Evolutionary conservation across 495 filamentous ascomycete species (phyloP).

Genomic region (Aspergillus haitiensis): DNA sequence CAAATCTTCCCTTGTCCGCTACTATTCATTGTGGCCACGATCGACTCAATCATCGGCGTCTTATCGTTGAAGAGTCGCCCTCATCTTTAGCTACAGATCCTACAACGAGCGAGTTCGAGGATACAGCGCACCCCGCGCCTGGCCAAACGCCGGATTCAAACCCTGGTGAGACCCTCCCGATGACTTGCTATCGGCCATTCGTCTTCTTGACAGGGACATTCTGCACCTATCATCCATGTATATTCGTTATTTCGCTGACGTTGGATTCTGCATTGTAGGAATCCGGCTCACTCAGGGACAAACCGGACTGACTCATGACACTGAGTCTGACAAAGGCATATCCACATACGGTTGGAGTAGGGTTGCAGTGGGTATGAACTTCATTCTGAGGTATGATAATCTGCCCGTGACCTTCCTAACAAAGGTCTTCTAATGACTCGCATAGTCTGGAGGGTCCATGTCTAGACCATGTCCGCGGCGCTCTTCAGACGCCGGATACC

Average conservation of each 20-base stretch:
- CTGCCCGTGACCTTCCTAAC: not conserved
- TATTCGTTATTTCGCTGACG: too few species aligned
- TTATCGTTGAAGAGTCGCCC: not conserved
- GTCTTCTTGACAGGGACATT: too few species aligned
- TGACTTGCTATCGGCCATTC: too few species aligned
- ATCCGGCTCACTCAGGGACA: too few species aligned
- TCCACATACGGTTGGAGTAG: not conserved
- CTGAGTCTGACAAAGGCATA: not conserved
- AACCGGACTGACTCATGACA: not conserved
- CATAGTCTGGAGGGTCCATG: constrained; percentile 9
- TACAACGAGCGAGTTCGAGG: not conserved
- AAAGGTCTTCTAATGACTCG: not conserved
- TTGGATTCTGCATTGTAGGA: too few species aligned
- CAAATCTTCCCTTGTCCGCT: not conserved
- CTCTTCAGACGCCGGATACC: not conserved
- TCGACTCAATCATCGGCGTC: not conserved
- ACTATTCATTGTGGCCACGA: not conserved
- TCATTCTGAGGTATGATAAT: constrained; percentile 5
- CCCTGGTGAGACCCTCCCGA: too few species aligned
- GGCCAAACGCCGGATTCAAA: too few species aligned
- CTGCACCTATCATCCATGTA: too few species aligned
- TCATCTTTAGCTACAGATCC: not conserved
- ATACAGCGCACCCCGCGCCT: too few species aligned
- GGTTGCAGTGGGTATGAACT: constrained; percentile 9
- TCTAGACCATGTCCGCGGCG: constrained; percentile 9